Evolutionary conservation across 257 asterid species (phyloP), one percentile per base, ranked within the genome.

Genomic region (Ocimum tenuiflorum): DNA sequence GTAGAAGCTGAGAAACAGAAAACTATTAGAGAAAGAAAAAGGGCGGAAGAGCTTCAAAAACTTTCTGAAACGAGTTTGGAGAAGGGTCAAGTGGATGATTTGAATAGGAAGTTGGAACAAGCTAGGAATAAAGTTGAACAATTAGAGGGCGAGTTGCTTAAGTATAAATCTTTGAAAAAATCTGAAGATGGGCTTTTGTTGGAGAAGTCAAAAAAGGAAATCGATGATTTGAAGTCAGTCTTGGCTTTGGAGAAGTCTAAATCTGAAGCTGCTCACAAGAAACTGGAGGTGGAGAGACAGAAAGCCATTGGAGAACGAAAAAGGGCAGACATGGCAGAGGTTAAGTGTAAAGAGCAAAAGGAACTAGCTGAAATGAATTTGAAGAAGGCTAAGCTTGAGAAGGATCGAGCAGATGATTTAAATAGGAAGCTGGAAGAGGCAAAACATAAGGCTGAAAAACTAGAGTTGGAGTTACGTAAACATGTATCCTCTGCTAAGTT

Each of bases 361-460:
- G 60, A 77, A 75, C 80, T 74, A 60, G 83, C 89, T 0, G 87
- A 79, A 75, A 61, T 71, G 20, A 76, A 85, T 78, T 33, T 60
- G 84, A 87, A 82, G 82, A 85, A 74, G 74, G 87, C 82, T 33
- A 74, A 54, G 73, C 75, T 73, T 74, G 95, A 88, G 80, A 88
- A 80, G 77, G 77, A 72, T 56, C 78, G 80, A 46, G 84, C 85
- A 17, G 86, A 79, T 60, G 75, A 59, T 62, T 74, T 86, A 82
- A 78, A 69, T 79, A 54, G 27, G 54, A 90, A 79, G 74, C 60
- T 88, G 80, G 89, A 81, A 66, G 77, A 81, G 78, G 78, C 77
- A 45, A 85, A 68, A 64, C 67, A 19, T 48, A 81, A 68, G 71
- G 78, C 77, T 29, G 77, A 63, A 29, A 75, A 75, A 31, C 47